Base-by-base conservation (phyloP, 2,329 filamentous ascomycete genomes). In the Phialocephala subalpina region DNA sequence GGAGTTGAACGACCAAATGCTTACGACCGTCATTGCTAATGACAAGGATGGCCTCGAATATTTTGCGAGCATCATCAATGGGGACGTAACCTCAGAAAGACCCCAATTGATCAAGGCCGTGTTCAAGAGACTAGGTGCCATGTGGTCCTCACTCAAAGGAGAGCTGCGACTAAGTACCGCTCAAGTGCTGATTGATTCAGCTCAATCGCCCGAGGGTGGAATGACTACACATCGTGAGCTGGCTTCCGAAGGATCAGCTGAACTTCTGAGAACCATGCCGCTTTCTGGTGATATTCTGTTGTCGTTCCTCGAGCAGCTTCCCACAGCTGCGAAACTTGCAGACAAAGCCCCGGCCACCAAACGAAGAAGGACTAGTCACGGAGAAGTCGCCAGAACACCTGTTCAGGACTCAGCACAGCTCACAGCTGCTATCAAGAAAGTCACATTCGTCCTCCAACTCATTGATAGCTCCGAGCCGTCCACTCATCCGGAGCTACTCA, bases 361-460 rank as follows among this genome's bases (percentile, higher is more conserved):
- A 82, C 86, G 93, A 68, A 88, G 93, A 74, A 87, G 93, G 63
- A 93, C 89, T 0, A 97, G 92, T 78, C 88, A 90, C 62, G 90
- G 87, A 18, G 91, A 92, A 70, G 85, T 87, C 70, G 85, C 87
- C 63, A 82, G 82, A 62, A 86, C 86, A 56, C 82, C 88, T 62
- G 84, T 86, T 40, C 87, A 89, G 69, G 86, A 89, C 63, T 87
- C 88, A 38, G 83, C 86, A 7, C 89, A 92, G 74, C 79, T 94
- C 35, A 87, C 86, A 69, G 84, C 85, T 57, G 86, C 90, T 7
- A 84, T 97, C 68, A 88, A 88, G 72, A 91, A 91, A 72, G 86
- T 95, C 62, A 97, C 94, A 0, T 89, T 97, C 74, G 92, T 97
- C 12, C 83, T 98, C 42, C 94, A 98, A 77, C 81, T 98, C 29